phyloP scores from a whole-genome alignment of 345 rosid species.

The Citrus sp. region DNA sequence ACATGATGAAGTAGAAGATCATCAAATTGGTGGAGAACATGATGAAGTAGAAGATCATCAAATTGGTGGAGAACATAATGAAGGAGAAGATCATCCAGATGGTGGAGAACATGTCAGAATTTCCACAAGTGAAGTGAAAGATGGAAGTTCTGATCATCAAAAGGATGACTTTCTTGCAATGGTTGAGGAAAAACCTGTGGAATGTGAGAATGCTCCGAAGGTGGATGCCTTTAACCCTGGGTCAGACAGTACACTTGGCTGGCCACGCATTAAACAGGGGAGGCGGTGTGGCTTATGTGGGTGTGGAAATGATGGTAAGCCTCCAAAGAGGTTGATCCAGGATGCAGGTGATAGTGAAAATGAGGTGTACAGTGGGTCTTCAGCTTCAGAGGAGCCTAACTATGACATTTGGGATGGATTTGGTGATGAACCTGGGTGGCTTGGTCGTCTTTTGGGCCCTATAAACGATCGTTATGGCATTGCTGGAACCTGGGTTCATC shows the following conservation, averaged over 20 bases:
- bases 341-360: constrained; percentile 72
- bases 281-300: constrained; percentile 95
- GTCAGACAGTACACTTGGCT: constrained; percentile 29
- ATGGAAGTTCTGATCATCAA: constrained; percentile 23
- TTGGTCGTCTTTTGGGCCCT: constrained; percentile 92
- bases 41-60: background rate
- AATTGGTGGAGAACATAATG: constrained; percentile 13
- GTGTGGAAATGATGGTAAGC: constrained; percentile 92
- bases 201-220: constrained; percentile 27
- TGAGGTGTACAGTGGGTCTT: constrained; percentile 74
- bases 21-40: background rate
- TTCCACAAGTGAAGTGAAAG: constrained; percentile 29
- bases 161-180: constrained; percentile 28
- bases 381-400: constrained; percentile 80
- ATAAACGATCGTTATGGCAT: constrained; percentile 92
- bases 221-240: constrained; percentile 27
- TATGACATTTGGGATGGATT: constrained; percentile 96
- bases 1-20: background rate
- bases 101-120: constrained; percentile 24
- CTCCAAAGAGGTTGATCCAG: constrained; percentile 68
- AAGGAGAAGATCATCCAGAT: background rate
- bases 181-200: constrained; percentile 38
- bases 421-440: constrained; percentile 93
- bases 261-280: constrained; percentile 64
- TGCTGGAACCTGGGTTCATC: constrained; percentile 99